These are phyloP conservation scores for Kluyveromyces siamensis DNA, from an alignment of 805 yeast genomes.

Conservation along the genomic window DNA sequence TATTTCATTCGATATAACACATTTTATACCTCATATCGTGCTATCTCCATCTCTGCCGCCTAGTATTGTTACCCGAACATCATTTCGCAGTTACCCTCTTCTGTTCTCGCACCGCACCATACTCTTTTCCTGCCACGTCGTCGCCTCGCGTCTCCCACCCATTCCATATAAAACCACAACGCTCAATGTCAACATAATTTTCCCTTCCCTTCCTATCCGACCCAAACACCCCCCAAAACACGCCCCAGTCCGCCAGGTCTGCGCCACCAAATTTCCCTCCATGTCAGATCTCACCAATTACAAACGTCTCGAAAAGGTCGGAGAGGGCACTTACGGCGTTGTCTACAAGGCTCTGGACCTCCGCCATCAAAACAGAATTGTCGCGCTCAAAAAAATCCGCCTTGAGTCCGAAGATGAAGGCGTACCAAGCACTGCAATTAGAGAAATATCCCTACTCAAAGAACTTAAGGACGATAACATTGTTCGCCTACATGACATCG, in stretches of 20 bases:
- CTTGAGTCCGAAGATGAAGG: conserved; percentile 92
- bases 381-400: conserved; percentile 90
- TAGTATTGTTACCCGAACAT: too few species aligned
- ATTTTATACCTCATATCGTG: too few species aligned
- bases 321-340: conserved; percentile 98
- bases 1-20: background rate
- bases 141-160: background rate
- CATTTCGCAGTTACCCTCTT: too few species aligned
- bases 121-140: background rate
- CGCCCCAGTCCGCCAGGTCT: background rate
- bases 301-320: conserved; percentile 91
- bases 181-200: background rate
- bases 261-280: conserved; percentile 6
- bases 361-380: conserved; percentile 74
- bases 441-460: conserved; percentile 92
- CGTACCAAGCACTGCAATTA: conserved; percentile 94
- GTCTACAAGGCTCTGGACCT: conserved; percentile 88
- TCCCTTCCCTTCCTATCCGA: background rate
- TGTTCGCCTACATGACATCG: conserved; percentile 87
- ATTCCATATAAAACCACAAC: conserved; percentile 2
- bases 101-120: too few species aligned
- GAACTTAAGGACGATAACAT: conserved; percentile 90
- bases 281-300: conserved; percentile 89
- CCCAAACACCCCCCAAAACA: too few species aligned
- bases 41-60: too few species aligned